These are phyloP conservation scores for Eucalyptus coolabah DNA, from an alignment of 345 rosid species.

Conservation along the genomic window DNA sequence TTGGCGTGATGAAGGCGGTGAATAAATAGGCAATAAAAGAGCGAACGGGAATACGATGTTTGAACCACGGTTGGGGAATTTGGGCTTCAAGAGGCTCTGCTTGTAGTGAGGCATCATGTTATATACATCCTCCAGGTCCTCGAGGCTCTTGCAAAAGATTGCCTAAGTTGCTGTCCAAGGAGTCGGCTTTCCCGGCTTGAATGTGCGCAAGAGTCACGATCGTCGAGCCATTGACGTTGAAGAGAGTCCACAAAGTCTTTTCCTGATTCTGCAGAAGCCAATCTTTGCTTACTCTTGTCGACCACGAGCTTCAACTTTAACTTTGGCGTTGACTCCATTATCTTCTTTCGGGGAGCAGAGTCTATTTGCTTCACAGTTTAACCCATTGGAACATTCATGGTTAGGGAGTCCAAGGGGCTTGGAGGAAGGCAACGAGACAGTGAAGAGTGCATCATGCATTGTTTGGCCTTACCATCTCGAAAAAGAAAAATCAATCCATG, in stretches of 20 bases:
- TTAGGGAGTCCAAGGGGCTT: neutral
- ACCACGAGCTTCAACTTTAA: neutral
- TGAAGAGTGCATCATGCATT: neutral
- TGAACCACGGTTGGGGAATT: neutral
- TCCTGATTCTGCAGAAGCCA: conserved; percentile 9
- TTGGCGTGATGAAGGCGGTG: neutral
- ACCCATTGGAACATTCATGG: neutral
- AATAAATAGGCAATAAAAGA: neutral
- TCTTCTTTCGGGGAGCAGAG: neutral
- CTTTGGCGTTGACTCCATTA: neutral
- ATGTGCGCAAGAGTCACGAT: neutral
- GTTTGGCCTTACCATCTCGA: neutral
- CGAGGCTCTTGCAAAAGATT: neutral
- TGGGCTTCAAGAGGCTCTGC: neutral
- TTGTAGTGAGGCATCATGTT: neutral
- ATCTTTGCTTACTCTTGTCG: neutral
- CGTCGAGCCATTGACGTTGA: neutral
- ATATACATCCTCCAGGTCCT: neutral
- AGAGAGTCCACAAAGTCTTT: conserved; percentile 20
- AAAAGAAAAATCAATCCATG: neutral
- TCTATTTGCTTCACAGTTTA: neutral
- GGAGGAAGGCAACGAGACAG: neutral
- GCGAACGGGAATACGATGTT: neutral
- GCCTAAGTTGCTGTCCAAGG: neutral
- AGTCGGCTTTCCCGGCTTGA: neutral